Conservation (phyloP, 1,139 yeast species). For the Yamadazyma triangularis region DNA sequence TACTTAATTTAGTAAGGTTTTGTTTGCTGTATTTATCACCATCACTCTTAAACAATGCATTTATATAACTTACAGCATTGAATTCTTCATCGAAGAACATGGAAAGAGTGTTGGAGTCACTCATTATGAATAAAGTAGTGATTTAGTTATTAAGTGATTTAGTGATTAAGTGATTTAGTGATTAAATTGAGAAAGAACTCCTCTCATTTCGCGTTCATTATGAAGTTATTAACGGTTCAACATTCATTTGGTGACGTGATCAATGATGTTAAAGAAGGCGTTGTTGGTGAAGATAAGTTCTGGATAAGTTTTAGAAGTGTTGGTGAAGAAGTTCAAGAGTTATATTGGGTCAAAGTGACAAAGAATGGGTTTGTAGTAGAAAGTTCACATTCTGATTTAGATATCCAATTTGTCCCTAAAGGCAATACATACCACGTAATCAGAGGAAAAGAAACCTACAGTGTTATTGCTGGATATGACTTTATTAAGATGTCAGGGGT, state of each 20-base stretch:
- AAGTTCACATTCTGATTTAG: constrained; percentile 1
- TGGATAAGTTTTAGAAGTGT: constrained; percentile 38
- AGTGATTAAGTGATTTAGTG: too few relatives aligned
- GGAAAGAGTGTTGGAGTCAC: constrained; percentile 14
- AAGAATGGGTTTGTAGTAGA: not conserved
- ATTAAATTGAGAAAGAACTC: too few relatives aligned
- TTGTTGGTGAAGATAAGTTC: constrained; percentile 20
- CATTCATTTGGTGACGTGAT: constrained; percentile 38
- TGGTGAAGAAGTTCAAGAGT: constrained; percentile 17
- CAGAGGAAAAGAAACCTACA: constrained; percentile 3
- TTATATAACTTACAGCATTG: constrained; percentile 32
- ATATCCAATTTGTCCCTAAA: constrained; percentile 1
- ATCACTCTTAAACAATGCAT: constrained; percentile 25
- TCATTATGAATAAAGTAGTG: constrained; percentile 1
- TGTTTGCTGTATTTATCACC: constrained; percentile 21
- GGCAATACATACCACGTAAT: constrained; percentile 2
- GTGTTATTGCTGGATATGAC: constrained; percentile 5
- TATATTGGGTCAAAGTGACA: constrained; percentile 13
- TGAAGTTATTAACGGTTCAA: constrained; percentile 33
- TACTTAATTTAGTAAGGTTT: constrained; percentile 23
- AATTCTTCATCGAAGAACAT: constrained; percentile 44
- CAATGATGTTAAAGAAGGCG: constrained; percentile 24
- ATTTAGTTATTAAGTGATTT: too few relatives aligned
- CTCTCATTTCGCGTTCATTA: too few relatives aligned
- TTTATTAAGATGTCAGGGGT: constrained; percentile 5